Base-by-base conservation (phyloP, 1,284 basidiomycete genomes). In the Cryptococcus sp. region DNA sequence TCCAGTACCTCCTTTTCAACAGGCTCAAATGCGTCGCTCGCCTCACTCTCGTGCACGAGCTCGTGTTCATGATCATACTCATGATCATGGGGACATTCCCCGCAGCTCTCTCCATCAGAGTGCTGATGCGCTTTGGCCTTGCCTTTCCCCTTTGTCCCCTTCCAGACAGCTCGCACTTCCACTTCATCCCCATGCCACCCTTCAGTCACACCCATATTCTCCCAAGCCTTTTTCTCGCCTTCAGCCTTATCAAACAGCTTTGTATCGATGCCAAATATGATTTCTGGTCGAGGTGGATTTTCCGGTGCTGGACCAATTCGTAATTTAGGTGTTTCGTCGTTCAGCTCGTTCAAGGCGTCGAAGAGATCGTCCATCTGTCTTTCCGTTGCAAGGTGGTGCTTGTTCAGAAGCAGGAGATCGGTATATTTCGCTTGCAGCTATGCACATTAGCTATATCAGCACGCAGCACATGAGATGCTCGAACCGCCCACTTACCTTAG, bases 361-460 rank as follows among this genome's bases (percentile, higher is more conserved):
- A 92, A 78, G 26, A 94, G 87, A 52, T 85, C 80, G 74, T 94
- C 91, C 49, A 91, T 81, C 39, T 85, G 81, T 34, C 87, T 85
- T 60, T 91, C 89, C 10, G 87, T 83, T 45, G 74, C 81, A 57
- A 88, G 84, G 65, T 93, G 89, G 86, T 88, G 91, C 81, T 95
- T 94, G 69, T 91, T 92, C 85, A 95, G 84, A 26, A 94, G 80
- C 54, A 94, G 86, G 46, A 93, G 82, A 70, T 95, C 92, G 3
- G 91, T 92, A 73, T 93, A 95, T 69, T 88, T 88, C n/a, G 92
- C 89, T 79, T 93, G 91, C 85, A 94, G 90, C 76, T 74, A 50
- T 2, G 38, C 13, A 34, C 29, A 37, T 13, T 26, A 50, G 40
- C 43, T 17, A 23, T n/a, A 39, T 13, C 16, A 29, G 20, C 11